Percentiles rank a stretch among this genome's conserved stretches.
These are phyloP conservation scores for Botrytis paeoniae DNA, from an alignment of 2,329 filamentous ascomycete species.

Conservation along the genomic window DNA sequence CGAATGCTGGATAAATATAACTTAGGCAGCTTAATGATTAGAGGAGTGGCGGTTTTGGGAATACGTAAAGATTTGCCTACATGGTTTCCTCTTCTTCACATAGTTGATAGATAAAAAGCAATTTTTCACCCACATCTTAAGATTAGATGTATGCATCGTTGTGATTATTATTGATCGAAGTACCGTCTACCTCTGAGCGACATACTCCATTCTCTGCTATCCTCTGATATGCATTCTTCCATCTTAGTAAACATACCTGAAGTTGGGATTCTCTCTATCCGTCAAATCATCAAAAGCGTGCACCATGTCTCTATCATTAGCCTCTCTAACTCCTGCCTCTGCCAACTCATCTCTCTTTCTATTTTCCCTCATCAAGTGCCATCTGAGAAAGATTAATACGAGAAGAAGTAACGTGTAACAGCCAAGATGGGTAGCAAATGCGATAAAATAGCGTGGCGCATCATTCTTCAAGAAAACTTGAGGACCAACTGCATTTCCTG, in stretches of 20 bases:
- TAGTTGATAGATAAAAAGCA: neutral
- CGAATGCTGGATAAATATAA: constrained; percentile 10
- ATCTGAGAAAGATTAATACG: constrained; percentile 15
- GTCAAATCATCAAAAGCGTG: constrained; percentile 38
- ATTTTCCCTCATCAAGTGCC: constrained; percentile 19
- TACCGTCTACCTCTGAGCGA: neutral
- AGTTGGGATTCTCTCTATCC: constrained; percentile 33
- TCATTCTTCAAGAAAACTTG: constrained; percentile 53
- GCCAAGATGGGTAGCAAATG: constrained; percentile 53
- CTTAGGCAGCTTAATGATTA: constrained; percentile 9
- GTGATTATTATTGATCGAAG: neutral
- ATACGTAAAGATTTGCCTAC: neutral
- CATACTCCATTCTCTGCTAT: neutral
- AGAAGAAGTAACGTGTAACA: constrained; percentile 38
- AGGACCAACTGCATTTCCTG: constrained; percentile 51
- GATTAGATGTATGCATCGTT: neutral
- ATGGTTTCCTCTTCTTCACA: neutral
- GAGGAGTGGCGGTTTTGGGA: neutral
- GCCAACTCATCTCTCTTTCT: constrained; percentile 16
- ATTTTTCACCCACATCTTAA: neutral
- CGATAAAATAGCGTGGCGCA: constrained; percentile 51
- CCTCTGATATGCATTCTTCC: neutral
- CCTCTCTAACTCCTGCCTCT: constrained; percentile 2
- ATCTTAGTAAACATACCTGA: constrained; percentile 26
- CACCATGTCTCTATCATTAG: constrained; percentile 25